These are phyloP conservation scores for Colletotrichum australisinense DNA, from an alignment of 2,329 filamentous ascomycete species.

Conservation along the genomic window DNA sequence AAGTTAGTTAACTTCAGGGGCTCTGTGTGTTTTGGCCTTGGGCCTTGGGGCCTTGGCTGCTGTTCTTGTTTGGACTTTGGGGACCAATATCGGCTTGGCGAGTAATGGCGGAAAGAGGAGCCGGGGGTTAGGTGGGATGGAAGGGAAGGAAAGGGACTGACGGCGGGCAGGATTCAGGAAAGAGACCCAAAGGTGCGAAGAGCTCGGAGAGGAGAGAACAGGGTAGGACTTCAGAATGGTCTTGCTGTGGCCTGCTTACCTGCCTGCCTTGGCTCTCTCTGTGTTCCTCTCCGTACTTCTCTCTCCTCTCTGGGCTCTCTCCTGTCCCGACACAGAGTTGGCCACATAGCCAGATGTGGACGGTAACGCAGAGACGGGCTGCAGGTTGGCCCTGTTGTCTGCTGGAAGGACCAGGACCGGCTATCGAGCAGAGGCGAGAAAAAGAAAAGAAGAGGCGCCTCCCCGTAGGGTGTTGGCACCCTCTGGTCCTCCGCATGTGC, in stretches of 20 bases:
- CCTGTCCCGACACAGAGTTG: not conserved
- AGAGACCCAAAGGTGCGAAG: not conserved
- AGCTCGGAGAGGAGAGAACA: not conserved
- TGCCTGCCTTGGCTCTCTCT: not conserved
- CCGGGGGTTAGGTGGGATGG: too few species aligned
- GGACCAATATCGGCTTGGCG: not conserved
- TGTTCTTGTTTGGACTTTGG: too few species aligned
- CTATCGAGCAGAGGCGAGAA: not conserved
- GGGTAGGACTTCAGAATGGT: not conserved
- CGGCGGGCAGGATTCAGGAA: not conserved
- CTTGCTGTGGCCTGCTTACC: not conserved
- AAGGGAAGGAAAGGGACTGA: not conserved
- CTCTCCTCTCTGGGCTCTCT: not conserved
- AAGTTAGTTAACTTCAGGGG: too few species aligned
- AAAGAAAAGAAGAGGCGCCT: not conserved
- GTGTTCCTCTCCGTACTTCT: not conserved
- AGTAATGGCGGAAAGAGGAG: conserved; percentile 4
- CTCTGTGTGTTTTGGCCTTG: too few species aligned
- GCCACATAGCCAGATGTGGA: not conserved
- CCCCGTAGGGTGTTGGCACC: not conserved
- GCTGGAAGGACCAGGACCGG: not conserved
- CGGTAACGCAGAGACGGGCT: not conserved
- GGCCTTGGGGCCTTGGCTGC: not conserved
- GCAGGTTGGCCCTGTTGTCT: not conserved
- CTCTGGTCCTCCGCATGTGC: conserved; percentile 22